Base-by-base conservation (phyloP, 2,329 filamentous ascomycete genomes). In the Fusarium metavorans region DNA sequence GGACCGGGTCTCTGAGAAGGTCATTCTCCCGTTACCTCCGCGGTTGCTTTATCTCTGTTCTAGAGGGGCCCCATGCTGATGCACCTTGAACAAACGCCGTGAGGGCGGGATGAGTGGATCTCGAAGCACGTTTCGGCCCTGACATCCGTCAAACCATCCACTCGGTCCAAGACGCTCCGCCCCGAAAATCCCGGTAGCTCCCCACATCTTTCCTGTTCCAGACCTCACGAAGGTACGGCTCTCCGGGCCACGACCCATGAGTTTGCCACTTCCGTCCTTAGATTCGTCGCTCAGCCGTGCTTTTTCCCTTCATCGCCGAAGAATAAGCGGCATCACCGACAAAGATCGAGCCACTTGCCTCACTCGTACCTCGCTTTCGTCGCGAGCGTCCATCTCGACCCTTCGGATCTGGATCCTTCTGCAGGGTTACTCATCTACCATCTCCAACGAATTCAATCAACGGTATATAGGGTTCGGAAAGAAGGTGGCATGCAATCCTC, bases 111-210 rank as follows among this genome's bases (percentile, higher is more conserved):
- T 32, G 54, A 64, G 77, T 78, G 77, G 77, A 76, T 73, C 77
- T 76, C 30, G 25, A 65, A 66, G 64, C 72, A 74, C 58, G 45
- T 71, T 73, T 78, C 77, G 77, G 77, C 71, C 77, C 77, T 79
- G 68, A 66, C 77, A 79, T 79, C 77, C 77, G 77, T 65, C 68
- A 59, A 66, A 70, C 62, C 71, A 69, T 69, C 66, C 66, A 69
- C 67, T 77, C 61, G 66, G 62, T 41, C 64, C 54, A 66, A 58
- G 67, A 67, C 58, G 59, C 60, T 76, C 77, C 77, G 77, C 76
- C 77, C 77, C 77, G 77, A 79, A 77, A 74, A 75, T 74, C 73
- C 77, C 77, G 77, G 73, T 64, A 64, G 56, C 63, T 67, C 76
- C 73, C 77, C 74, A 77, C 71, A 77, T 61, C 25, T 71, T 75